Percentiles rank a stretch among this genome's conserved stretches.
phyloP scores from a whole-genome alignment of 805 yeast species.

The Saccharomycodes ludwigii region DNA sequence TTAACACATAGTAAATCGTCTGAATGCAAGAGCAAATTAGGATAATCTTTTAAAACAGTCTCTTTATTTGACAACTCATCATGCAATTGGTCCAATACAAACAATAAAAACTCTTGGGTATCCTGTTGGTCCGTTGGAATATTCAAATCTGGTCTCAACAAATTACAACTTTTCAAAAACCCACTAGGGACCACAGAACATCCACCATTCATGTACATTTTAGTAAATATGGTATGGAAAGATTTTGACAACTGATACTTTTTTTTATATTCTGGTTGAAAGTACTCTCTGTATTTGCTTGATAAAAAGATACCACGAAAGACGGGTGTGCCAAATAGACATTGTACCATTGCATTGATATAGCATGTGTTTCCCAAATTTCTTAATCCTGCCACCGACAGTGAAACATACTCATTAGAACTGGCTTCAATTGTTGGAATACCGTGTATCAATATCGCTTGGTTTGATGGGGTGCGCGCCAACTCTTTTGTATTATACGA shows the following conservation, averaged over 20 bases:
- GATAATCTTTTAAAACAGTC: slow-evolving; percentile 26
- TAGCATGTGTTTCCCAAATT: slow-evolving; percentile 70
- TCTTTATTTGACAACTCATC: slow-evolving; percentile 41
- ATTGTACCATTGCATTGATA: slow-evolving; percentile 61
- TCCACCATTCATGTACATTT: slow-evolving; percentile 47
- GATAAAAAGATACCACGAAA: slow-evolving; percentile 39
- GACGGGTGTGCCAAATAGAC: slow-evolving; percentile 41
- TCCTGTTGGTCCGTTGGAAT: slow-evolving; percentile 75
- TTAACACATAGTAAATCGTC: slow-evolving; percentile 16
- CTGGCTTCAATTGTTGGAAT: slow-evolving; percentile 29
- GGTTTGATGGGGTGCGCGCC: not conserved
- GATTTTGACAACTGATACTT: slow-evolving; percentile 33
- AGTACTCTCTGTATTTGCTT: slow-evolving; percentile 31
- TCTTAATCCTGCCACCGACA: slow-evolving; percentile 46
- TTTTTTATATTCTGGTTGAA: slow-evolving; percentile 21
- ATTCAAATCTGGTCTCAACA: slow-evolving; percentile 50
- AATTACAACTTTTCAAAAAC: slow-evolving; percentile 40
- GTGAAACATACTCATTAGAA: slow-evolving; percentile 27
- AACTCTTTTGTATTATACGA: no score
- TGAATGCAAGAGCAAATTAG: slow-evolving; percentile 26
- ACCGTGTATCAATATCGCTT: slow-evolving; percentile 7
- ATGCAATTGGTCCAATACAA: slow-evolving; percentile 55
- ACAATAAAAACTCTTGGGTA: slow-evolving; percentile 63
- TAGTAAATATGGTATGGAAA: slow-evolving; percentile 39
- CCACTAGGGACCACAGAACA: slow-evolving; percentile 53